These are phyloP conservation scores for Oxyria digyna DNA, from an alignment of 148 eudicot species.

Conservation along the genomic window DNA sequence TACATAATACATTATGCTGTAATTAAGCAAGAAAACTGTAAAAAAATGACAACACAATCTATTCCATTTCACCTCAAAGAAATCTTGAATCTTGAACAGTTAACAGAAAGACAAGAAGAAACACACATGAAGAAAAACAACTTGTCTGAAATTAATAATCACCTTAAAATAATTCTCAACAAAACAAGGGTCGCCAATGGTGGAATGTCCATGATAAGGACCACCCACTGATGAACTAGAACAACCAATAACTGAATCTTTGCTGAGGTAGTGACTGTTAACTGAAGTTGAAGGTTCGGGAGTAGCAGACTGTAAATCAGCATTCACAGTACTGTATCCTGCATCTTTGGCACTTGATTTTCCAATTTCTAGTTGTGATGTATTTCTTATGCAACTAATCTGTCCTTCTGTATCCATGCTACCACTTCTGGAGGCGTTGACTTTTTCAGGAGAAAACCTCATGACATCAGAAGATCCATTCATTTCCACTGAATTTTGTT, in stretches of 20 bases:
- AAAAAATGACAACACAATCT: background rate
- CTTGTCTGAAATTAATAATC: background rate
- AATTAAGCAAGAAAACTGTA: background rate
- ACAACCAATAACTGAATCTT: slow-evolving; percentile 23
- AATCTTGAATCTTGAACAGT: background rate
- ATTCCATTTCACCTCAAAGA: background rate
- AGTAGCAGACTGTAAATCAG: slow-evolving; percentile 15
- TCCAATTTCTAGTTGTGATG: slow-evolving; percentile 16
- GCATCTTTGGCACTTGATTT: slow-evolving; percentile 18
- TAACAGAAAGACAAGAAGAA: background rate
- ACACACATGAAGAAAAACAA: background rate
- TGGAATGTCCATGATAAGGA: slow-evolving; percentile 48
- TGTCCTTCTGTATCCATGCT: slow-evolving; percentile 22
- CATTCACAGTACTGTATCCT: slow-evolving; percentile 13
- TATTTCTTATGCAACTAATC: slow-evolving; percentile 16
- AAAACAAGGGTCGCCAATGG: slow-evolving; percentile 68
- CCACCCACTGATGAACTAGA: slow-evolving; percentile 25
- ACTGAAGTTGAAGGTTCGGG: slow-evolving; percentile 29
- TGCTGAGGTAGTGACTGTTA: slow-evolving; percentile 16
- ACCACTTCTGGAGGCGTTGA: slow-evolving; percentile 11
- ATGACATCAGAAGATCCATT: slow-evolving; percentile 23
- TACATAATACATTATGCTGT: background rate
- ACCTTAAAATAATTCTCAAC: slow-evolving; percentile 98
- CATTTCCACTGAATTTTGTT: slow-evolving; percentile 17
- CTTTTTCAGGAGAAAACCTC: slow-evolving; percentile 15